phyloP scores from a whole-genome alignment of 78 protist species.

The Cavenderia fasciculata region DNA sequence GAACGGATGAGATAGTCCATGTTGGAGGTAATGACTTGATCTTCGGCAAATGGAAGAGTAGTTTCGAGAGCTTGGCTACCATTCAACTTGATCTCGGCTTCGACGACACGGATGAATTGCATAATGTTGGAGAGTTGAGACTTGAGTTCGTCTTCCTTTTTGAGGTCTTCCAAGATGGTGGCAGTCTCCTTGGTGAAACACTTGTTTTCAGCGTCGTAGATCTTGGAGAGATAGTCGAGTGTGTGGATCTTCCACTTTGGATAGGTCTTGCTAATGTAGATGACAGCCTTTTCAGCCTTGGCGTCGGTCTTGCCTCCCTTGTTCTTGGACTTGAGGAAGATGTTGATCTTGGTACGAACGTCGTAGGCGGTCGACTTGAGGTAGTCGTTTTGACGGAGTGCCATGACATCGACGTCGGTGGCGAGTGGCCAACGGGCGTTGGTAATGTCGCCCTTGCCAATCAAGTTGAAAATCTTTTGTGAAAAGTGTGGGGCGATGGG shows the following conservation, averaged over 20 bases:
- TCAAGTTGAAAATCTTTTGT: conserved; percentile 92
- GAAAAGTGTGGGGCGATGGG: conserved; percentile 98
- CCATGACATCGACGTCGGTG: conserved; percentile 33
- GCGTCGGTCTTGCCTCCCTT: conserved; percentile 53
- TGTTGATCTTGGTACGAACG: conserved; percentile 22
- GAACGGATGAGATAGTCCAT: conserved; percentile 44
- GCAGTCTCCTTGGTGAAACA: conserved; percentile 46
- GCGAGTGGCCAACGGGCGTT: conserved; percentile 73
- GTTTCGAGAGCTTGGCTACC: conserved; percentile 60
- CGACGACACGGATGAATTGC: conserved; percentile 22
- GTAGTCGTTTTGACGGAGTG: conserved; percentile 61
- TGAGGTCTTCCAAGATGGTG: conserved; percentile 37
- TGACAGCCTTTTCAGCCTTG: conserved; percentile 33
- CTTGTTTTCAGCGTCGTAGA: conserved; percentile 20
- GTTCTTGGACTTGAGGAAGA: conserved; percentile 46
- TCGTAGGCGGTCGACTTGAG: conserved; percentile 14
- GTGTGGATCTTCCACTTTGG: conserved; percentile 65
- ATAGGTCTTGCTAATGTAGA: conserved; percentile 32
- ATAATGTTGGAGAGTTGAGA: conserved; percentile 26
- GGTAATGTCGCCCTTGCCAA: conserved; percentile 83
- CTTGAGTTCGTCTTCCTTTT: conserved; percentile 17
- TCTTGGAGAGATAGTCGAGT: conserved; percentile 17
- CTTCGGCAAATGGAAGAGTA: conserved; percentile 36
- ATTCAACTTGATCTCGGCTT: not conserved
- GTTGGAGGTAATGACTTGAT: conserved; percentile 19